phyloP scores from a whole-genome alignment of 345 rosid genomes.

The Hibiscus trionum region DNA sequence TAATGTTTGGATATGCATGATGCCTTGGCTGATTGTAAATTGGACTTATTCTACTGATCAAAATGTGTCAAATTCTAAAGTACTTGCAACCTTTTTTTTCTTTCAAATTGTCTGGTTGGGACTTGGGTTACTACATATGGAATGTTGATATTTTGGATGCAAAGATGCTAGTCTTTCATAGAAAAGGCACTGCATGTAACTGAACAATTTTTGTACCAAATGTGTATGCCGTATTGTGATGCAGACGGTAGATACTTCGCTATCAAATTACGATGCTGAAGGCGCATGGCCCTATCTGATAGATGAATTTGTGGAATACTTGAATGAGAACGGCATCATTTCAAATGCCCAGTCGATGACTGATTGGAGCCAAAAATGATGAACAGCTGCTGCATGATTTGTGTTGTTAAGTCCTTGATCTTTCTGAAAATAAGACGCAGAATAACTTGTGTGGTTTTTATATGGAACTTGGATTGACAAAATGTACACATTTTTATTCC shows the following conservation, averaged over 20 bases:
- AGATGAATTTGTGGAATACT: constrained; percentile 88
- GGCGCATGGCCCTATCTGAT: constrained; percentile 98
- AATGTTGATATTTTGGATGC: too few species aligned
- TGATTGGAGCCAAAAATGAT: constrained; percentile 16
- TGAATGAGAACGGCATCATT: constrained; percentile 53
- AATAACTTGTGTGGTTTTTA: neutral
- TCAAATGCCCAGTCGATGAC: constrained; percentile 21
- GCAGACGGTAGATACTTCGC: constrained; percentile 59
- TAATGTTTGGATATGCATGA: neutral
- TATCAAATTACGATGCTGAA: constrained; percentile 80
- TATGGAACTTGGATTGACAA: neutral
- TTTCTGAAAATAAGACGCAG: neutral
- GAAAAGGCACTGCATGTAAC: too few species aligned
- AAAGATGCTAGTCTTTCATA: too few species aligned
- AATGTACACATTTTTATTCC: neutral
- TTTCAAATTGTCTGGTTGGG: neutral
- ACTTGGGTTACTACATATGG: too few species aligned
- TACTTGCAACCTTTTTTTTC: neutral
- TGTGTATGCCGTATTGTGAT: neutral
- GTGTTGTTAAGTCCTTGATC: constrained; percentile 1
- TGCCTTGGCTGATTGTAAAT: neutral
- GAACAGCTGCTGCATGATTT: constrained; percentile 3
- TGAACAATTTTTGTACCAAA: too few species aligned
- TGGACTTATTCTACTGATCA: neutral
- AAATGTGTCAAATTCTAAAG: too few species aligned